Conservation (phyloP, 108 stramenopile species). For the Cyclotella cryptica region DNA sequence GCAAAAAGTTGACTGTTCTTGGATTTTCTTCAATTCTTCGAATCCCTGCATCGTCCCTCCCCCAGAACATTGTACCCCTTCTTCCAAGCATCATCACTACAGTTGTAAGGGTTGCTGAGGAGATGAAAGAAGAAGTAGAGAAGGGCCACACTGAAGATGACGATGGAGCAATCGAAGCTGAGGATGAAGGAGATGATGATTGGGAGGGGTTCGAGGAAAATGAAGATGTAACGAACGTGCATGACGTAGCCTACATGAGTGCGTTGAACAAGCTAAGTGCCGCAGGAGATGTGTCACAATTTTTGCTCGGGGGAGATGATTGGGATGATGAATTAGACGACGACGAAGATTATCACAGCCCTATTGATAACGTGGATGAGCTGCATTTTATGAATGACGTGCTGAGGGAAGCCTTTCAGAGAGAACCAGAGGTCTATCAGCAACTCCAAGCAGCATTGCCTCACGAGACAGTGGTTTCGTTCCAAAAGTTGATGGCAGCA, state of each 20-base stretch:
- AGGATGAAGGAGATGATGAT: constrained; percentile 60
- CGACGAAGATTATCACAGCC: constrained; percentile 87
- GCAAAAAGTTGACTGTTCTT: constrained; percentile 83
- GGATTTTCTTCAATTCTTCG: constrained; percentile 74
- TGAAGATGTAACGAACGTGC: constrained; percentile 85
- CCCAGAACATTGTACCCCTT: constrained; percentile 59
- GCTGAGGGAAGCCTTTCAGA: constrained; percentile 71
- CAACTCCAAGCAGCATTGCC: constrained; percentile 81
- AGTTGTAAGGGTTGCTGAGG: constrained; percentile 58
- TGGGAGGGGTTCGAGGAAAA: constrained; percentile 84
- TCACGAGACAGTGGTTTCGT: constrained; percentile 61
- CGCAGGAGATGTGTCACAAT: constrained; percentile 82
- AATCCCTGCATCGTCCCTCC: constrained; percentile 72
- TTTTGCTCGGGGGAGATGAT: constrained; percentile 78
- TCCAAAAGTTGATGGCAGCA: constrained; percentile 76
- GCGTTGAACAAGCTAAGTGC: constrained; percentile 77
- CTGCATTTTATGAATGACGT: constrained; percentile 78
- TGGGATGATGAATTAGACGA: constrained; percentile 87
- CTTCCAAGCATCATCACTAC: constrained; percentile 79
- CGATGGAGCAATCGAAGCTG: constrained; percentile 54
- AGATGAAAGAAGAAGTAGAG: constrained; percentile 80
- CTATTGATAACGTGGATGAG: constrained; percentile 82
- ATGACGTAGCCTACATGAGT: constrained; percentile 85
- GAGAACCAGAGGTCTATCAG: constrained; percentile 87
- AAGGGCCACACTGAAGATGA: constrained; percentile 57